A percentile compares a stretch with the other conserved stretches of the same genome.
Conservation (phyloP, 78 protist genomes). For the Speleostelium caveatum region DNA sequence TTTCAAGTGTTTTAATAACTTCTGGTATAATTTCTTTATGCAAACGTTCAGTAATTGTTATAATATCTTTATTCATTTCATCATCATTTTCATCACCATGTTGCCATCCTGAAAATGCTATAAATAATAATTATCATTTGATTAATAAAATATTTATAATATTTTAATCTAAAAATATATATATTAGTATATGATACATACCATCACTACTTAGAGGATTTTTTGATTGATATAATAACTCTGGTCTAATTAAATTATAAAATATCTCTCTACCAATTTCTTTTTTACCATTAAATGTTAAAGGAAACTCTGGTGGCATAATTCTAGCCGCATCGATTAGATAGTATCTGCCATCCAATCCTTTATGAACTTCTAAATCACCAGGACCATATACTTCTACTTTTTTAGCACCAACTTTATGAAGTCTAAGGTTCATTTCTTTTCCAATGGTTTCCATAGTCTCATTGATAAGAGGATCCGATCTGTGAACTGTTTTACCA, state of each 20-base stretch:
- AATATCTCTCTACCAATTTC: slow-evolving; percentile 16
- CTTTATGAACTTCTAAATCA: slow-evolving; percentile 63
- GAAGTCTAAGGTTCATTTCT: slow-evolving; percentile 18
- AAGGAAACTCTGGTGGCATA: slow-evolving; percentile 61
- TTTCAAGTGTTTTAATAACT: background rate
- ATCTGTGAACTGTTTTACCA: slow-evolving; percentile 29
- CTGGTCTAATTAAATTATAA: slow-evolving; percentile 63
- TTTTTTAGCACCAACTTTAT: background rate
- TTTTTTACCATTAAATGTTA: background rate
- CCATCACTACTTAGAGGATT: slow-evolving; percentile 40
- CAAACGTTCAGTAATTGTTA: background rate
- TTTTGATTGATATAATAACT: slow-evolving; percentile 3
- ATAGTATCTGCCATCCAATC: slow-evolving; percentile 5
- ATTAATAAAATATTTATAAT: no score
- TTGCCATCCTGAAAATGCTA: slow-evolving; percentile 54
- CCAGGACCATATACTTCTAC: slow-evolving; percentile 59
- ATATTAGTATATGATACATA: no score
- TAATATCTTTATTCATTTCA: slow-evolving; percentile 13
- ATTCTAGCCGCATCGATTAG: slow-evolving; percentile 48
- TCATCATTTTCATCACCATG: background rate
- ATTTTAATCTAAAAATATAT: no score
- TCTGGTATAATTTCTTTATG: slow-evolving; percentile 35
- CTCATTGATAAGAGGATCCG: background rate
- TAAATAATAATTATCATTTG: no score
- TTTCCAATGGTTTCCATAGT: slow-evolving; percentile 33